Evolutionary conservation across 2,329 filamentous ascomycete genomes (phyloP).

Genomic region (Ceratocystis harringtonii): DNA sequence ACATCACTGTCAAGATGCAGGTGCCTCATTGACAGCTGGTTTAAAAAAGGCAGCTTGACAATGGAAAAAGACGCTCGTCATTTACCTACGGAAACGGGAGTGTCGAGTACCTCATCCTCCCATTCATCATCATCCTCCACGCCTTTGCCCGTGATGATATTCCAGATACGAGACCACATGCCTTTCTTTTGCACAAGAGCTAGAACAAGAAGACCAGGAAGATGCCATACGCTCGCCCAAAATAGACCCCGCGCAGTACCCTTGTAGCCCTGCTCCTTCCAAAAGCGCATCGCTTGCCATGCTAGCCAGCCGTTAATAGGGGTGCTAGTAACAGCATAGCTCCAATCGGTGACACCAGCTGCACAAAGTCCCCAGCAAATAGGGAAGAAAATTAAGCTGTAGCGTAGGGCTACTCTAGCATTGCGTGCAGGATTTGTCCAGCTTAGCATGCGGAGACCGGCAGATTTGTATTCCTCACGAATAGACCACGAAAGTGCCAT

Average conservation of each 20-base stretch:
- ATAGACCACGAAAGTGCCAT: conserved; percentile 86
- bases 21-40: not conserved
- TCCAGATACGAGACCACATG: conserved; percentile 72
- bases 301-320: conserved; percentile 78
- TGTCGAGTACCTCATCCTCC: conserved; percentile 40
- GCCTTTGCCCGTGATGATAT: conserved; percentile 43
- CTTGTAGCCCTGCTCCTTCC: conserved; percentile 58
- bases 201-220: conserved; percentile 77
- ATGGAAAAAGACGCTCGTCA: not conserved
- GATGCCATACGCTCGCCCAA: conserved; percentile 95
- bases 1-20: not conserved
- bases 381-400: conserved; percentile 72
- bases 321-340: conserved; percentile 65
- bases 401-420: conserved; percentile 71
- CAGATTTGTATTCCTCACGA: conserved; percentile 69
- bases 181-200: conserved; percentile 90
- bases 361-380: conserved; percentile 70
- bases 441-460: conserved; percentile 56
- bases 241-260: conserved; percentile 76
- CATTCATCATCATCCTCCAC: conserved; percentile 39
- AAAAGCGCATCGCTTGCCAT: conserved; percentile 67
- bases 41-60: not conserved
- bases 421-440: conserved; percentile 83
- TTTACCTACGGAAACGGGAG: not conserved
- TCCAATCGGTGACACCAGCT: conserved; percentile 68